Evolutionary conservation across 176 grass and related monocot species (phyloP), one percentile per base, ranked within the genome.

Genomic region (Miscanthus lutarioriparius): DNA sequence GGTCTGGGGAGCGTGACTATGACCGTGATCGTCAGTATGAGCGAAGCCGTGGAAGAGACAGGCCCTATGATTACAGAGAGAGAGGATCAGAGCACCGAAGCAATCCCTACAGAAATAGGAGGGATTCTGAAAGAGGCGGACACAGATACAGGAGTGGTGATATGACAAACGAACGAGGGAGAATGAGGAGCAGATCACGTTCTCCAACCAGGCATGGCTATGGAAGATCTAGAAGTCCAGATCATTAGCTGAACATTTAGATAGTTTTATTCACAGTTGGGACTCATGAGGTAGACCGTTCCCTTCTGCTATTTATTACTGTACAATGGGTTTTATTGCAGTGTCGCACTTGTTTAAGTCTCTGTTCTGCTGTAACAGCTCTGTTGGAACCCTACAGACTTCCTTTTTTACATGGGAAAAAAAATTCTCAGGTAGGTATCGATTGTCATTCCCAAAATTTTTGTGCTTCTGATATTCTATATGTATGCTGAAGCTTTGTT

Each of bases 221-320:
- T 74, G 74, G 85, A 82, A 94, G 49, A 84, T 83, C 86, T 77
- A 83, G 88, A 91, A 89, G 86, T 77, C 87, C 89, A 85, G 80
- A 81, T 91, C 76, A 86, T 61, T 89, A 90, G 82, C 80, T 86
- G 74, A 89, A 83, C 90, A 72, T 86, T 71, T 88, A 88, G 70
- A 91, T 91, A 88, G 77, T 90, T 91, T 89, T 86, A 87, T 82
- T 86, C 80, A 63, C 85, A 80, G 85, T 91, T 82, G 87, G 70
- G 38, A 85, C 70, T 86, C 56, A 93, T 93, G 89, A 95, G 95
- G 95, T 98, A 98, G 90, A 88, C 85, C 72, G 88, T 93, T 51
- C 76, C 84, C 65, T 88, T 87, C 66, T 75, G 49, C 75, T 84
- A 88, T 86, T 85, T 81, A 33, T 82, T 85, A 81, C 72, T 86